Evolutionary conservation across 1,284 basidiomycete genomes (phyloP), one percentile per base, ranked within the genome.

Genomic region (Dichomitus squalens): DNA sequence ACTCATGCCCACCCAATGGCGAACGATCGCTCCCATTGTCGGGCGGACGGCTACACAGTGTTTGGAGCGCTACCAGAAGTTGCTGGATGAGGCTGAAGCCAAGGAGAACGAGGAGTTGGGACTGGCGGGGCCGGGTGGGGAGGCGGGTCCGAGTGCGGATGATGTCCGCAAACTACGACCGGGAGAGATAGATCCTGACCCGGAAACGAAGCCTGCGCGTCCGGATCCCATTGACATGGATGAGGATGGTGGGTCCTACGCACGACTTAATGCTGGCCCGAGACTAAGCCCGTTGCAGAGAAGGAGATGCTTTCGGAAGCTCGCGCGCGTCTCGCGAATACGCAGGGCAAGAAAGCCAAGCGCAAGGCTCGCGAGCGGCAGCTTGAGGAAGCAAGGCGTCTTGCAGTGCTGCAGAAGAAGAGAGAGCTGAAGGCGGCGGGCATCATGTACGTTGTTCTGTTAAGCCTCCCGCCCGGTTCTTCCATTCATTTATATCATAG

Each of bases 181-280:
- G 4, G 97, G 97, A 52, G 97, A 99, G 78, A 96, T 99, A 66
- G 97, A 99, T 73, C 96, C 97, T 1, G 96, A 99, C 76, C 97
- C 97, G 1, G 97, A 99, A 75, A 97, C 96, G 11, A 96, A 98
- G 72, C 94, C 97, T 48, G 97, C 97, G 1, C 83, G 96, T 29
- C 97, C 97, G 5, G 97, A 99, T 78, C 96, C 97, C 5, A 97
- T 99, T 68, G 97, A 99, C 76, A 99, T 99, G 97, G 97, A 99
- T 73, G 97, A 99, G 75, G 97, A 96, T 71, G 92, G 93, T 90
- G 29, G 29, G 29, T 31, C 6, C 14, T n/a, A 12, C 21, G 20
- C 25, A 18, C 35, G 27, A 23, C 16, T 5, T 5, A 46, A 18
- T 49, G 29, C 6, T 31, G 9, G 39, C 14, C 23, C 20, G 38